Evolutionary conservation across 495 filamentous ascomycete genomes (phyloP).

Genomic region (Hapsidospora chrysogenum): DNA sequence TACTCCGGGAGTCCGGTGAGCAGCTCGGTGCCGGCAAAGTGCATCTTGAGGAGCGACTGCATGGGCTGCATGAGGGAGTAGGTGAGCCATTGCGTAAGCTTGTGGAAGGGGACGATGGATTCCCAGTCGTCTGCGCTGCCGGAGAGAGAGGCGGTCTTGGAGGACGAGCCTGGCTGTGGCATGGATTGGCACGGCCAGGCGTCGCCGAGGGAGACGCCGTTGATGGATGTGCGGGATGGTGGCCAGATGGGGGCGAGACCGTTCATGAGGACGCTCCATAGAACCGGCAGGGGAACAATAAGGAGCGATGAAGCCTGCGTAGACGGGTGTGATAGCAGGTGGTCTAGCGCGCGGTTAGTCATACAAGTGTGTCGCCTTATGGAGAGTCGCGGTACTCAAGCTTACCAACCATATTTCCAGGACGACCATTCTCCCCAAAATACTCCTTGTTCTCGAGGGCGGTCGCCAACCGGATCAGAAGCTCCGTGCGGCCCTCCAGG

Average conservation of each 20-base stretch:
- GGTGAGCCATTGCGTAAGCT: conserved; percentile 77
- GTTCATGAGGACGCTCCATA: conserved; percentile 83
- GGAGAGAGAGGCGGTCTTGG: conserved; percentile 16
- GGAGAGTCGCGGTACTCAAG: neutral
- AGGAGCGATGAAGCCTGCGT: conserved; percentile 77
- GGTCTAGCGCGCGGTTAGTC: conserved; percentile 41
- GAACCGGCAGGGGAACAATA: conserved; percentile 75
- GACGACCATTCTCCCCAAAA: conserved; percentile 72
- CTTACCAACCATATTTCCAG: conserved; percentile 90
- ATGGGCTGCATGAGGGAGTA: conserved; percentile 86
- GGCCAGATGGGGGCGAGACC: conserved; percentile 85
- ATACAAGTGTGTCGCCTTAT: too few species aligned
- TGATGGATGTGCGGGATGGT: conserved; percentile 68
- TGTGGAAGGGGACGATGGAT: conserved; percentile 87
- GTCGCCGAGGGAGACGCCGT: conserved; percentile 79
- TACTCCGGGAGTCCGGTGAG: conserved; percentile 81
- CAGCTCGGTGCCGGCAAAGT: conserved; percentile 61
- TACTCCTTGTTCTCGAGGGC: conserved; percentile 64
- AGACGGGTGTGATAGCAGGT: conserved; percentile 77
- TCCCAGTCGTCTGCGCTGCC: conserved; percentile 60
- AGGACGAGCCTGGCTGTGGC: conserved; percentile 44
- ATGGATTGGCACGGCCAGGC: conserved; percentile 84
- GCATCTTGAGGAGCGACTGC: conserved; percentile 54
- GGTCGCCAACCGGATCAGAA: conserved; percentile 58
- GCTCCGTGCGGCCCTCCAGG: conserved; percentile 67